Evolutionary conservation across 2,329 filamentous ascomycete genomes (phyloP).

Genomic region (Alternaria viburni): DNA sequence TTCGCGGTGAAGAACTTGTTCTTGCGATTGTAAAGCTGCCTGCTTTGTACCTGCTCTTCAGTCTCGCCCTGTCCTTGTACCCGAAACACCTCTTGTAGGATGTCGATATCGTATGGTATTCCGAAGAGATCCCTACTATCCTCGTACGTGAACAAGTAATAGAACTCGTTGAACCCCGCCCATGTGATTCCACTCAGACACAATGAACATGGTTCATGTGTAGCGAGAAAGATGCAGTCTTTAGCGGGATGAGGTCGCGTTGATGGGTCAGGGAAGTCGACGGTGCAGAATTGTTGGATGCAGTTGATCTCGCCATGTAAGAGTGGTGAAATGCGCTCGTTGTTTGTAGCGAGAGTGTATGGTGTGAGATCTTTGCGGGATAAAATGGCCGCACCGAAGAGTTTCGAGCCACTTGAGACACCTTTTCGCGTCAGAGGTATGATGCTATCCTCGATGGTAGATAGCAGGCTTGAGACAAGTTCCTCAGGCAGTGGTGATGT

Average conservation of each 20-base stretch:
- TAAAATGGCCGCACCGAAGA: constrained; percentile 62
- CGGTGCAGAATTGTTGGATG: constrained; percentile 63
- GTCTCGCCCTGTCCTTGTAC: constrained; percentile 48
- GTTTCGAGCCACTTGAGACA: constrained; percentile 61
- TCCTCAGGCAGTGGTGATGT: not conserved
- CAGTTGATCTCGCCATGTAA: constrained; percentile 67
- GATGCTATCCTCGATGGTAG: constrained; percentile 51
- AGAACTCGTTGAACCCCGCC: constrained; percentile 64
- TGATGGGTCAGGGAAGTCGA: constrained; percentile 31
- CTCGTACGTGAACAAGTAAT: constrained; percentile 66
- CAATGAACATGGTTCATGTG: constrained; percentile 65
- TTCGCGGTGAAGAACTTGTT: constrained; percentile 61
- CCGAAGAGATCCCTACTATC: constrained; percentile 63
- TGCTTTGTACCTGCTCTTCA: constrained; percentile 38
- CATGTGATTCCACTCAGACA: constrained; percentile 65
- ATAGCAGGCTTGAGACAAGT: constrained; percentile 11
- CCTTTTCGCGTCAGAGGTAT: constrained; percentile 59
- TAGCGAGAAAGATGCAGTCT: constrained; percentile 65
- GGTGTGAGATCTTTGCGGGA: constrained; percentile 48
- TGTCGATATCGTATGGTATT: constrained; percentile 65
- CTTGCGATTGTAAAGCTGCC: constrained; percentile 60
- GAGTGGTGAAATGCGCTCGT: constrained; percentile 61
- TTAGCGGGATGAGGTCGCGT: constrained; percentile 50
- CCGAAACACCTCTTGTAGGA: constrained; percentile 62
- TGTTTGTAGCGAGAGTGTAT: constrained; percentile 62